Base-by-base conservation (phyloP, 306 rosid genomes). In the Ormosia emarginata region DNA sequence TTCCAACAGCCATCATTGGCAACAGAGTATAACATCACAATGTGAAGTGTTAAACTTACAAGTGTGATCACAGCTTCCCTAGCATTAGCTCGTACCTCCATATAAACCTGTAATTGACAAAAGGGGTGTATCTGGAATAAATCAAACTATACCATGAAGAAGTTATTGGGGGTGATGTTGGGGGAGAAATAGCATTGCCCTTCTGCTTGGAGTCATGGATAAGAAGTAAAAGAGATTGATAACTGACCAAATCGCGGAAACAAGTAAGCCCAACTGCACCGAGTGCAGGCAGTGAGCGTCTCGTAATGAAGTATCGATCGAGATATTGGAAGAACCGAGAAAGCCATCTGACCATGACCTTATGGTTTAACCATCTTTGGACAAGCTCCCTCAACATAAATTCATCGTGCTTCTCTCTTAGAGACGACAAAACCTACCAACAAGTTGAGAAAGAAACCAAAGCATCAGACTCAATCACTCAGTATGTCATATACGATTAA, bases 371-470 rank as follows among this genome's bases (percentile, higher is more conserved):
- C 92, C 94, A 89, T 80, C 92, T 81, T 34, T 62, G 70, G 29
- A 84, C 89, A 33, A 91, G 87, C 78, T 89, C 92, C 56, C 79
- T 85, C 80, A 91, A 74, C 90, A 91, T 80, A 66, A 79, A 87
- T 36, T 87, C 92, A 63, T 84, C 91, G 1, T 79, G 90, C 79
- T 89, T 90, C 69, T 87, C 89, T 72, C 68, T 79, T 50, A 90
- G 33, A 66, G 94, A 74, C 0, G 88, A 90, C 67, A 87, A n/a
- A 63, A 88, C 91, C 93, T 90, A 41, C 40, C 36, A 49, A 49
- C 8, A 41, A 18, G 33, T 56, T 7, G 13, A 56, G 24, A 18
- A 11, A 30, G 68, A 62, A 62, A 13, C 9, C 14, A 62, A 33
- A 12, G 41, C 4, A 62, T 5, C 41, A 32, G 44, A 71, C 15